phyloP scores from a whole-genome alignment of 768 basidiomycete genomes.

The Termitomyces sp. region DNA sequence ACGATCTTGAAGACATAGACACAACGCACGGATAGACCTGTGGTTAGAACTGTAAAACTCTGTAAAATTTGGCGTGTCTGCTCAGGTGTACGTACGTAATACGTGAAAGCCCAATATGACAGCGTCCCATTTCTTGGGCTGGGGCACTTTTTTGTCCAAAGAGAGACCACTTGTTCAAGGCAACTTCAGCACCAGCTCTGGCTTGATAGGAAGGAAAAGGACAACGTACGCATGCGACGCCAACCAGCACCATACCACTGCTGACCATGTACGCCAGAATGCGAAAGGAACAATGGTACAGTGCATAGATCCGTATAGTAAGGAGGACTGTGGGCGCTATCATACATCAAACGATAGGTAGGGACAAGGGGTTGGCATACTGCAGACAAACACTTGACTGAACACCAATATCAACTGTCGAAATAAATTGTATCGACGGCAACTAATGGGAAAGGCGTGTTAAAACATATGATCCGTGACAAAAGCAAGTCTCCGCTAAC shows the following conservation, averaged over 20 bases:
- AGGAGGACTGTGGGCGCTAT: conserved; percentile 33
- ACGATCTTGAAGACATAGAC: not conserved
- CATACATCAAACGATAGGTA: not conserved
- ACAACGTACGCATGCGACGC: conserved; percentile 28
- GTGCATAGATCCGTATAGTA: conserved; percentile 47
- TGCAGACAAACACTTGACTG: conserved; percentile 44
- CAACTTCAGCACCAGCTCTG: not conserved
- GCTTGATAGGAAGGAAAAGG: conserved; percentile 5
- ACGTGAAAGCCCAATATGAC: conserved; percentile 31
- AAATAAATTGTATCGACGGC: conserved; percentile 34
- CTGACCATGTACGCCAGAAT: conserved; percentile 35
- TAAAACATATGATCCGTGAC: not conserved
- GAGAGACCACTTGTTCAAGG: conserved; percentile 38
- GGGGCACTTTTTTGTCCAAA: conserved; percentile 34
- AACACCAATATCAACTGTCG: conserved; percentile 41
- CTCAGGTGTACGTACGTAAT: conserved; percentile 26
- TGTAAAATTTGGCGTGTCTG: not conserved
- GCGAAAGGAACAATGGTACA: conserved; percentile 41
- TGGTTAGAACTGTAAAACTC: not conserved
- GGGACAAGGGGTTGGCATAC: conserved; percentile 29
- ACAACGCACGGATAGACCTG: conserved; percentile 18
- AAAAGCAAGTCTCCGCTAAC: conserved; percentile 8
- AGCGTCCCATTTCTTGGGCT: conserved; percentile 26
- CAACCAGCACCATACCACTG: conserved; percentile 29
- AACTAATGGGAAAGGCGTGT: conserved; percentile 28